Base-by-base conservation (phyloP, 2,329 filamentous ascomycete genomes). In the Cladobotryum protrusum region DNA sequence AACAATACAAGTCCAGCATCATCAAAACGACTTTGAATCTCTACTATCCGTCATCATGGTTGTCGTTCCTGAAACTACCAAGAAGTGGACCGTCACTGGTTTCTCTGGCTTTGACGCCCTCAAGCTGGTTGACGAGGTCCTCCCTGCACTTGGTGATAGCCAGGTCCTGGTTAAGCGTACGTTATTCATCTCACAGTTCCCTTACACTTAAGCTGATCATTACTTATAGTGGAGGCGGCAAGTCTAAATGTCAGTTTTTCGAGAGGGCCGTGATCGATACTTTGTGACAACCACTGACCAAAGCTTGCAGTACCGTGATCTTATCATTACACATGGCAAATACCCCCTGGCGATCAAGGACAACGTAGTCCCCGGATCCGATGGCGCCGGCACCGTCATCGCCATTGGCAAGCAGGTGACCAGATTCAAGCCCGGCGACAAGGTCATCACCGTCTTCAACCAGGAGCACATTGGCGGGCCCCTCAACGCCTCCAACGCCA, bases 131-230 rank as follows among this genome's bases (percentile, higher is more conserved):
- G 73, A 81, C 57, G 68, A 77, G 43, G 73, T 74, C 1, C 61
- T 88, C 3, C 82, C 84, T 13, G 67, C 80, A 56, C 61, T 85
- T 1, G 85, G 85, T 43, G 85, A 89, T 48, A 78, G 79, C 54
- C 82, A 91, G 20, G 85, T 89, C 5, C 74, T 91, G 33, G 81
- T 91, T 57, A 86, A 85, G 66, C 48, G 67, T 68, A 49, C 34
- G 65, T 59, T 36, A 6, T 9, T 9, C 2, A 2, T 29, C 24
- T 29, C 24, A 29, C 24, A 6, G 11, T 29, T 29, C 24, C 24
- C 24, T 29, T 29, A 18, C 14, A 20, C 29, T 29, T 43, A 42
- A 46, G 39, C 47, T 52, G n/a, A 48, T 19, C 17, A 20, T 24
- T 2, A 14, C 7, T 29, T 29, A 50, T 17, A 69, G 73, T 79